Percentiles rank a stretch among this genome's conserved stretches.
phyloP scores from a whole-genome alignment of 345 rosid genomes.

The Eucalyptus marginata region DNA sequence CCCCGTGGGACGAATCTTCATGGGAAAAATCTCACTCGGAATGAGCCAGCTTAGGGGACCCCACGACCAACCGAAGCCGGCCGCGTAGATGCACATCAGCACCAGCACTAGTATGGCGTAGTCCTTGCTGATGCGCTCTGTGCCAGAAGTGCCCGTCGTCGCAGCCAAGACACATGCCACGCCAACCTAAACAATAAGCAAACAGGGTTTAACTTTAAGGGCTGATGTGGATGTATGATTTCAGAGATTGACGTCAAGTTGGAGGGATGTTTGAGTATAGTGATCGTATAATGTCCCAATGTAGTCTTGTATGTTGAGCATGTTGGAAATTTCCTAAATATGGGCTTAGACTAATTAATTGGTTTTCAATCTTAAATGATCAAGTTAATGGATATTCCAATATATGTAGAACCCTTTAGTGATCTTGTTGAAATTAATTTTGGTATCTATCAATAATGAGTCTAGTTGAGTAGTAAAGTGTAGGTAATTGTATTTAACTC shows the following conservation, averaged over 20 bases:
- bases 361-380: no score
- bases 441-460: no score
- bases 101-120: constrained; percentile 24
- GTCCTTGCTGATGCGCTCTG: constrained; percentile 22
- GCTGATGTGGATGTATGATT: background rate
- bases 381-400: no score
- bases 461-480: no score
- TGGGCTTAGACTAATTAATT: background rate
- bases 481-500: rapidly evolving
- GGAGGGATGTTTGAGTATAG: background rate
- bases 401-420: no score
- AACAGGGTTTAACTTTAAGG: background rate
- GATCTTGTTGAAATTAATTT: no score
- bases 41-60: constrained; percentile 53
- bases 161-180: constrained; percentile 20
- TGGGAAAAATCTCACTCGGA: constrained; percentile 64
- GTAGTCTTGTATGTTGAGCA: background rate
- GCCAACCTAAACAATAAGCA: background rate
- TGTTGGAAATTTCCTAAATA: no score
- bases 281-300: background rate
- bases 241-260: background rate
- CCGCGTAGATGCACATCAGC: constrained; percentile 44
- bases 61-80: constrained; percentile 71
- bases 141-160: constrained; percentile 32
- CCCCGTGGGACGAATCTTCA: constrained; percentile 48